These are phyloP conservation scores for Boletus sp. DNA, from an alignment of 1,284 basidiomycete genomes.

Conservation along the genomic window DNA sequence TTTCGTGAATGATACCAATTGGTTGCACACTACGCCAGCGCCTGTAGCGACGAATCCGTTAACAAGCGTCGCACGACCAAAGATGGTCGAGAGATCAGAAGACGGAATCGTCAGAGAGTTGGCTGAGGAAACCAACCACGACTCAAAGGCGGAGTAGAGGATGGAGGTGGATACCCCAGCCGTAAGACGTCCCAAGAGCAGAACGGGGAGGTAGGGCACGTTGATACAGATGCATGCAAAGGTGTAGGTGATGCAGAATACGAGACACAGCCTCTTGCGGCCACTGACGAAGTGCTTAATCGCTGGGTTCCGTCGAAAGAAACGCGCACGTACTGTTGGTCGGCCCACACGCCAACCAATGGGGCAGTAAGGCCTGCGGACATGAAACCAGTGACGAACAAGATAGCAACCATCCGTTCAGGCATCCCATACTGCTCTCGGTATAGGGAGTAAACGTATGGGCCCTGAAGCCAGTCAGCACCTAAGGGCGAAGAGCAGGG, in stretches of 20 bases:
- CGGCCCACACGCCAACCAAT: conserved; percentile 70
- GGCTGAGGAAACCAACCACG: conserved; percentile 66
- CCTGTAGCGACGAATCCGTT: conserved; percentile 68
- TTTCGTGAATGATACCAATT: conserved; percentile 46
- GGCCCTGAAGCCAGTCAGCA: conserved; percentile 77
- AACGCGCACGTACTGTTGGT: conserved; percentile 54
- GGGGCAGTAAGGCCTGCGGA: conserved; percentile 67
- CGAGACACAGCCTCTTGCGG: conserved; percentile 59
- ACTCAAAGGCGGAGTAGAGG: conserved; percentile 70
- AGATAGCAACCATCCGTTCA: conserved; percentile 58
- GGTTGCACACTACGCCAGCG: conserved; percentile 62
- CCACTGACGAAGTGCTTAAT: conserved; percentile 38
- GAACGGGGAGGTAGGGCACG: conserved; percentile 51
- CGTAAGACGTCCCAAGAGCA: conserved; percentile 57
- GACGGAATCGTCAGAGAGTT: conserved; percentile 48
- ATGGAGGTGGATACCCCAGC: conserved; percentile 72
- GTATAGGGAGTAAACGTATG: conserved; percentile 71
- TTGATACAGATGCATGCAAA: conserved; percentile 56
- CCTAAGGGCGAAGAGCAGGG: conserved; percentile 36
- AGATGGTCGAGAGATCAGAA: conserved; percentile 60
- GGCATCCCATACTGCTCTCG: conserved; percentile 62
- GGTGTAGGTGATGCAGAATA: conserved; percentile 64
- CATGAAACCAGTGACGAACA: conserved; percentile 71
- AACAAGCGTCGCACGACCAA: conserved; percentile 66
- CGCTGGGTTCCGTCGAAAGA: not conserved